Base-by-base conservation (phyloP, 2,329 filamentous ascomycete genomes). In the Diaporthe ilicicola region DNA sequence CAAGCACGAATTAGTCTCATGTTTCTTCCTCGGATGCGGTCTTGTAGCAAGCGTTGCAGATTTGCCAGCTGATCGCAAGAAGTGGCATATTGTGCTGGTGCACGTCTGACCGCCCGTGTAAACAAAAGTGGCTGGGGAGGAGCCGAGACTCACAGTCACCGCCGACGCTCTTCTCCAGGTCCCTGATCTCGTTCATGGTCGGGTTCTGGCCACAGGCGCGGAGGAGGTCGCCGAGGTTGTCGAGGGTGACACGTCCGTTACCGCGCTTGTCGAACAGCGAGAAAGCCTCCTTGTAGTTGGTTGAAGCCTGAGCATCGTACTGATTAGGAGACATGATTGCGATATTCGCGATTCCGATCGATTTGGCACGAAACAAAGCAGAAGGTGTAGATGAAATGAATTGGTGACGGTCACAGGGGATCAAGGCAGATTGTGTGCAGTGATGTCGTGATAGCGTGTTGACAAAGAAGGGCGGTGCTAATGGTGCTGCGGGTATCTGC, bases 201-300 rank as follows among this genome's bases (percentile, higher is more conserved):
- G 96, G 96, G 85, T 99, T 99, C 87, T 99, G 96, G 59, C 96
- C 96, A 82, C 96, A 99, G 69, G 96, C 96, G 81, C 96, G 93
- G 76, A 99, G 91, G 73, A 99, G 89, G 82, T 99, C 96, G 77
- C 96, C 96, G 70, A 99, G 90, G 75, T 92, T 92, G 76, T 95
- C 93, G 82, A 95, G 87, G 50, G 93, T 85, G 77, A 98, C 96
- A 78, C 95, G 95, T 80, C 95, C 95, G 81, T 94, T 97, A 81
- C 96, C 96, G 83, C 96, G 95, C 91, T 98, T 98, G 89, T 99
- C 96, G 88, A 98, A 99, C 82, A 99, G 93, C 79, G 95, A 95
- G 85, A 99, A 99, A 77, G 96, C 96, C 92, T 99, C 96, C 89
- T 98, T 98, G 94, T 98, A 99, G 92, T 99, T 98, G 86, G 95